These are phyloP conservation scores for Sugiyamaella chiloensis DNA, from an alignment of 805 yeast species.

Conservation along the genomic window DNA sequence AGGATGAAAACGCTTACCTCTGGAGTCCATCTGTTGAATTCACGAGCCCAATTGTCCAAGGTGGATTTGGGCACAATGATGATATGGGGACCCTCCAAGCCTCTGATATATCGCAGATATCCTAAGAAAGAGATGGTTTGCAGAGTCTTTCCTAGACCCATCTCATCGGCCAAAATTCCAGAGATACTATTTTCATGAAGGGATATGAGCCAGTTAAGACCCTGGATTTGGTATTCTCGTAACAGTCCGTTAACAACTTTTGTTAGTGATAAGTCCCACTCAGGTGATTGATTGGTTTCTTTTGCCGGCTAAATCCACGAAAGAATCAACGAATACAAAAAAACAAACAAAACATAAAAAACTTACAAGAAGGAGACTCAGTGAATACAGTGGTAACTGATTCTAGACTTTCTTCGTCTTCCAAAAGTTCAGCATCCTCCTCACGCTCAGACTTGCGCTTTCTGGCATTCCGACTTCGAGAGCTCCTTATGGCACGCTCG, in stretches of 20 bases:
- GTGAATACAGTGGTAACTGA: slow-evolving; percentile 62
- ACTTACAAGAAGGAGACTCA: slow-evolving; percentile 65
- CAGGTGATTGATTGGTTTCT: no score
- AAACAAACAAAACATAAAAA: no score
- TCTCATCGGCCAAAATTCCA: slow-evolving; percentile 95
- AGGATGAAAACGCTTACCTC: slow-evolving; percentile 80
- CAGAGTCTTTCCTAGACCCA: slow-evolving; percentile 95
- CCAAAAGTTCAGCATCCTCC: slow-evolving; percentile 87
- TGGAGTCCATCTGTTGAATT: slow-evolving; percentile 92
- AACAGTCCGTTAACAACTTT: slow-evolving; percentile 58
- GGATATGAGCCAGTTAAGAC: slow-evolving; percentile 90
- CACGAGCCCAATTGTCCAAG: slow-evolving; percentile 93
- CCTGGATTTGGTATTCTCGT: slow-evolving; percentile 91
- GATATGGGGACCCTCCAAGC: slow-evolving; percentile 84
- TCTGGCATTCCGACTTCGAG: slow-evolving; percentile 16
- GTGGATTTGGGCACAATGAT: slow-evolving; percentile 95
- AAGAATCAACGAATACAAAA: no score
- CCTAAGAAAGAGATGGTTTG: slow-evolving; percentile 94
- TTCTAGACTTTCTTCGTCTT: slow-evolving; percentile 62
- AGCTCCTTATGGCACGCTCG: slow-evolving; percentile 19
- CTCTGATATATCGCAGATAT: slow-evolving; percentile 69
- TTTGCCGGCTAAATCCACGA: no score
- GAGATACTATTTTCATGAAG: slow-evolving; percentile 80
- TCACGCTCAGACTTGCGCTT: slow-evolving; percentile 55
- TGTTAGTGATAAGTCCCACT: neutral